Evolutionary conservation across 2,329 filamentous ascomycete genomes (phyloP).

Genomic region (Dactylellina sp.): DNA sequence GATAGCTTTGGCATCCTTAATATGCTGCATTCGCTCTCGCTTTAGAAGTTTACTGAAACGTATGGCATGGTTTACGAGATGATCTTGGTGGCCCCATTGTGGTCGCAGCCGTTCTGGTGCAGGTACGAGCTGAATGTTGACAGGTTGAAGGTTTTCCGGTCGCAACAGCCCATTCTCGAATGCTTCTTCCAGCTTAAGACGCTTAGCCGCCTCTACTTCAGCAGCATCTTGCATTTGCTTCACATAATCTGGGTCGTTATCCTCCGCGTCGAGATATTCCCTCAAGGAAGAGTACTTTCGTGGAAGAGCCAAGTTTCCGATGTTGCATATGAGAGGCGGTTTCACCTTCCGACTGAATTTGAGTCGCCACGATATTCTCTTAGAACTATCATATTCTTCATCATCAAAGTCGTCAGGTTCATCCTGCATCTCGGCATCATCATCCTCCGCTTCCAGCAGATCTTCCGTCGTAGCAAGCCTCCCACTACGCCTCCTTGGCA

Average conservation of each 20-base stretch:
- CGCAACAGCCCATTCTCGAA: constrained; percentile 80
- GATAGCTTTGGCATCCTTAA: constrained; percentile 68
- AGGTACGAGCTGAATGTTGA: constrained; percentile 70
- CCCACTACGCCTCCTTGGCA: constrained; percentile 40
- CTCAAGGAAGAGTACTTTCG: constrained; percentile 45
- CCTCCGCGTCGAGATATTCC: constrained; percentile 58
- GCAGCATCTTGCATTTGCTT: constrained; percentile 73
- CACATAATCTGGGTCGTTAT: constrained; percentile 65
- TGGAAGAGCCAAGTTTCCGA: constrained; percentile 39
- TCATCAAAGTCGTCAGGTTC: constrained; percentile 70
- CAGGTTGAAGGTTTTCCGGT: constrained; percentile 76
- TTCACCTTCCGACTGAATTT: constrained; percentile 58
- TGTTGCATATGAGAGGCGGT: constrained; percentile 49
- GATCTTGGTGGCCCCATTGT: constrained; percentile 88
- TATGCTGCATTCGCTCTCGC: constrained; percentile 83
- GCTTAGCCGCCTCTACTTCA: constrained; percentile 75
- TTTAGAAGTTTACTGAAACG: constrained; percentile 84
- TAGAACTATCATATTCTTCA: constrained; percentile 66
- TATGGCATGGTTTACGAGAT: constrained; percentile 80
- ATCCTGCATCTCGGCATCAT: constrained; percentile 59
- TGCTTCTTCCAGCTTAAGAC: constrained; percentile 78
- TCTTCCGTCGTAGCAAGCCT: constrained; percentile 30
- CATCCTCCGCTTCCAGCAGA: constrained; percentile 27
- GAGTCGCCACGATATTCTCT: constrained; percentile 58
- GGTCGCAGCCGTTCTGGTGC: constrained; percentile 77